phyloP scores from a whole-genome alignment of 2,329 filamentous ascomycete genomes.

The Trichoderma harzianum region DNA sequence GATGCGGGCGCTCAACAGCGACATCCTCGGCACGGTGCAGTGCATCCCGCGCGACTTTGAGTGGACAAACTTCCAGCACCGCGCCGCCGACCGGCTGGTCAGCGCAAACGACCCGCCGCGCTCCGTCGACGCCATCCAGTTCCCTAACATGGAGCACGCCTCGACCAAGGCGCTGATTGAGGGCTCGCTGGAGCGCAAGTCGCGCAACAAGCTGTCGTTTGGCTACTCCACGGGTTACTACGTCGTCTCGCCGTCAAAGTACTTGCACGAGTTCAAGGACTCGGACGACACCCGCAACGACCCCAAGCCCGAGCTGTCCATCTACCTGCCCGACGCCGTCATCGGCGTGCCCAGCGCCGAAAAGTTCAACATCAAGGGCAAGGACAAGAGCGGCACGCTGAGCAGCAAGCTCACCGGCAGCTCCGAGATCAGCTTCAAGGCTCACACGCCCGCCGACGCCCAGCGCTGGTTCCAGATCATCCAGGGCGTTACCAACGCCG shows the following conservation, averaged over 20 bases:
- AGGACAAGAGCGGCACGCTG: conserved; percentile 79
- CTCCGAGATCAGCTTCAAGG: conserved; percentile 84
- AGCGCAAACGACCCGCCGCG: conserved; percentile 73
- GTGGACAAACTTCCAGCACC: conserved; percentile 79
- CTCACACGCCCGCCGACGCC: conserved; percentile 74
- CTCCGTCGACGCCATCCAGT: conserved; percentile 68
- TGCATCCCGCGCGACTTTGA: conserved; percentile 81
- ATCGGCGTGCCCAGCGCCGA: conserved; percentile 69
- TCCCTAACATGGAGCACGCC: conserved; percentile 83
- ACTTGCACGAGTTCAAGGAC: conserved; percentile 94
- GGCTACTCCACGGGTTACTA: conserved; percentile 82
- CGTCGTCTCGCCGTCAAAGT: conserved; percentile 83
- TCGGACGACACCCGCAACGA: conserved; percentile 70
- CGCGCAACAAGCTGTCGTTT: conserved; percentile 74
- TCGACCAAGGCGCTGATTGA: conserved; percentile 81
- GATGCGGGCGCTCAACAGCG: conserved; percentile 73
- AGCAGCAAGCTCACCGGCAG: conserved; percentile 76
- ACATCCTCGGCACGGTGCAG: conserved; percentile 76
- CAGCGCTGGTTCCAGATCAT: conserved; percentile 82
- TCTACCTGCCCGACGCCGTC: conserved; percentile 87
- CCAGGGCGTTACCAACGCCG: conserved; percentile 54
- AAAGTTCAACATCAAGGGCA: conserved; percentile 95
- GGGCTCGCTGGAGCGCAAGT: conserved; percentile 86
- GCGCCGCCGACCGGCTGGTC: conserved; percentile 69
- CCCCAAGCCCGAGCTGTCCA: conserved; percentile 77